Evolutionary conservation across 2,329 filamentous ascomycete genomes (phyloP).

Genomic region (Orbilia ellipsospora): DNA sequence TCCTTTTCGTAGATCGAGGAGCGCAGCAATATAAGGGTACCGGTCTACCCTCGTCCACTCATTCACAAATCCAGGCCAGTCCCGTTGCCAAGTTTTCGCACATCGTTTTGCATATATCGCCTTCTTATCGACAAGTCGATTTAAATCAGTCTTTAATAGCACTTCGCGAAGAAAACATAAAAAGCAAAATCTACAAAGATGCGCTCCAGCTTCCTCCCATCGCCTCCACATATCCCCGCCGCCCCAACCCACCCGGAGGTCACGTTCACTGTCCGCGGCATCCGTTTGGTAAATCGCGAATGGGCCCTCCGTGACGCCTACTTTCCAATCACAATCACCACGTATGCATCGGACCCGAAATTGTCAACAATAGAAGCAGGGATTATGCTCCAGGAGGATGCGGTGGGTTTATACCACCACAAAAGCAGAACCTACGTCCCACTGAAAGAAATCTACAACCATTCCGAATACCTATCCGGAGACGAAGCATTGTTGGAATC

Average conservation of each 20-base stretch:
- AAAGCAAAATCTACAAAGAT: background rate
- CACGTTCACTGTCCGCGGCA: conserved; percentile 42
- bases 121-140: background rate
- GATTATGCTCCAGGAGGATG: conserved; percentile 37
- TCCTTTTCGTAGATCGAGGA: background rate
- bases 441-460: conserved; percentile 29
- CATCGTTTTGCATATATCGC: background rate
- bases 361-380: conserved; percentile 31
- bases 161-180: background rate
- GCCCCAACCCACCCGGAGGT: conserved; percentile 26
- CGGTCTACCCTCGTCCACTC: conserved; percentile 1
- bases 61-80: background rate
- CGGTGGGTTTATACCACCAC: conserved; percentile 48
- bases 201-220: conserved; percentile 11
- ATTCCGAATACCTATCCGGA: conserved; percentile 32
- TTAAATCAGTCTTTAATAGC: background rate
- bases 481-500: conserved; percentile 17
- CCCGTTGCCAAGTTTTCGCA: background rate
- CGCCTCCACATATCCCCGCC: conserved; percentile 21
- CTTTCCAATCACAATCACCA: conserved; percentile 39
- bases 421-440: conserved; percentile 38
- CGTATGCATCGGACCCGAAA: conserved; percentile 22
- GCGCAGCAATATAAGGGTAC: conserved; percentile 4
- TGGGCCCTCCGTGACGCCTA: conserved; percentile 32
- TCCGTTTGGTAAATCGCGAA: conserved; percentile 36